phyloP scores from a whole-genome alignment of 176 grass and related monocot genomes.

The Luzula sylvatica region DNA sequence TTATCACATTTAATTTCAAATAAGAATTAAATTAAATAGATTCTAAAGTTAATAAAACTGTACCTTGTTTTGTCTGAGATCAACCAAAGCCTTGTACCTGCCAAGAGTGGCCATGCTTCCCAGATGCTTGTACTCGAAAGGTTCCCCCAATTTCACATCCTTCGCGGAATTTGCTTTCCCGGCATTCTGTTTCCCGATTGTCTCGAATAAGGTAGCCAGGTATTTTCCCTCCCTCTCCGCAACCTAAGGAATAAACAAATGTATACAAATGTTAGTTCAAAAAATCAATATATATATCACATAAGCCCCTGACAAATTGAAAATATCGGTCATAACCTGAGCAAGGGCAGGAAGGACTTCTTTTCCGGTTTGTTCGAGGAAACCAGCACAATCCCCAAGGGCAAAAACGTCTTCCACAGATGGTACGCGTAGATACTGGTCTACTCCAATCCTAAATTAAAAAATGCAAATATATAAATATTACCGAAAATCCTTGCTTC shows the following conservation, averaged over 20 bases:
- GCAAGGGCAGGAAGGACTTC: slow-evolving; percentile 85
- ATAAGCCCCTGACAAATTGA: not conserved
- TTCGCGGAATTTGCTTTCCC: slow-evolving; percentile 48
- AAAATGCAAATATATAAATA: not conserved
- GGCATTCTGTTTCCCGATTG: slow-evolving; percentile 44
- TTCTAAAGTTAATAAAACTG: not conserved
- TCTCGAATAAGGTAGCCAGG: slow-evolving; percentile 40
- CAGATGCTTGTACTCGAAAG: slow-evolving; percentile 87
- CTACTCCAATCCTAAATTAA: slow-evolving; percentile 54
- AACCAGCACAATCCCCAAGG: slow-evolving; percentile 87
- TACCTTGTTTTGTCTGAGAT: slow-evolving; percentile 84
- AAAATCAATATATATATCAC: not conserved
- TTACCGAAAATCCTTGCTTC: too few relatives aligned
- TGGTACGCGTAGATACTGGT: slow-evolving; percentile 76
- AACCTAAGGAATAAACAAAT: slow-evolving; percentile 8
- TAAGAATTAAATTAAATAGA: not conserved
- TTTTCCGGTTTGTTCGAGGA: slow-evolving; percentile 55
- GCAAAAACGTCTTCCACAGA: slow-evolving; percentile 66
- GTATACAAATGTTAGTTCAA: not conserved
- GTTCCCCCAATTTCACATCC: slow-evolving; percentile 42
- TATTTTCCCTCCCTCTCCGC: slow-evolving; percentile 82
- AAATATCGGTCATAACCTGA: slow-evolving; percentile 32
- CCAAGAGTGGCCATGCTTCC: slow-evolving; percentile 95
- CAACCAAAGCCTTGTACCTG: slow-evolving; percentile 84
- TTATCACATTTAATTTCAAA: too few relatives aligned